Base-by-base conservation (phyloP, 306 rosid species). In the Rubus parviflorus region DNA sequence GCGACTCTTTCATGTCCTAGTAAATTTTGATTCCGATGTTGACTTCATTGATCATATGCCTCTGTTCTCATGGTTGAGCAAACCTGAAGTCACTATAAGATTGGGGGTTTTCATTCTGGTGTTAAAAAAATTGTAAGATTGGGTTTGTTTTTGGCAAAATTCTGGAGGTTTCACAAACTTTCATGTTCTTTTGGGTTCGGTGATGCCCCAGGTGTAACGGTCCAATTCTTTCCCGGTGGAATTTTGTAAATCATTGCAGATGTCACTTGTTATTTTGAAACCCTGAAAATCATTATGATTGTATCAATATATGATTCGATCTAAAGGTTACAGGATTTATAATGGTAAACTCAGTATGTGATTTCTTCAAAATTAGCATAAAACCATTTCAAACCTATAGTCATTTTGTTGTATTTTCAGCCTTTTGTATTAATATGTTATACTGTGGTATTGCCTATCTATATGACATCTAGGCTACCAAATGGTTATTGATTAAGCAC, bases 21-120 rank as follows among this genome's bases (percentile, higher is more conserved):
- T 78, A 17, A 46, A 40, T 82, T 82, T 76, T 74, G 66, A 73
- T 79, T 76, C 12, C 72, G 81, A 41, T 41, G 45, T 46, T 60
- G 52, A 12, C 25, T 40, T 77, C 57, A 48, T 42, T 41, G 58
- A n/a, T 8, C 56, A 51, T 19, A 20, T 13, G 56, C 35, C 35
- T 61, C 56, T 45, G 57, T 7, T 19, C 2, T 60, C 22, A 19
- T 25, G 38, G 49, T 45, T 46, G 8, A 52, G 60, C 75, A 72
- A 37, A 52, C 51, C 13, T 38, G 51, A 72, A 73, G 51, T 38
- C 45, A 54, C 38, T 41, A 64, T 38, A 14, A 40, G 47, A 64
- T 62, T 38, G 69, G 23, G 23, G 13, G 15, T 6, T 73, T 20
- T 35, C 7, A 13, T 62, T 30, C 22, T 75, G 11, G 45, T n/a